Evolutionary conservation across 306 rosid genomes (phyloP), one percentile per base, ranked within the genome.

Genomic region (Prunus mongolica): DNA sequence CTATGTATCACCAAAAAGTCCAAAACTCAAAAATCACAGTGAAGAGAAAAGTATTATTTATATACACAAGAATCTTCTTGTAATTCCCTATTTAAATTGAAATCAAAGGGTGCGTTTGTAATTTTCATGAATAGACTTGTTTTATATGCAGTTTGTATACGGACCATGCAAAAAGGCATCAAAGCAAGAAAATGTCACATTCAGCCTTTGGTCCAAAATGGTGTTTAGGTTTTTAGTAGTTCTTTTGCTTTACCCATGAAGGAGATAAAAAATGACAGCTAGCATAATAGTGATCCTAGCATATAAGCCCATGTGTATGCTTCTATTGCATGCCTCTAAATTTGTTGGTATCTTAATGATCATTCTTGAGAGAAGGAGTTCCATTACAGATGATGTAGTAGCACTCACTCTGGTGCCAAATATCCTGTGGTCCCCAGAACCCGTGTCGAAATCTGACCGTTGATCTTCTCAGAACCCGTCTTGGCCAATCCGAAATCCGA

Each of bases 401-500:
- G 65, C 80, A 89, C 97, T 92, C 87, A 96, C 99, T 96, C 99
- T 83, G 99, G 99, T 69, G 99, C 99, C 49, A 91, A 67, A 83
- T 93, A 96, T 82, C 97, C 99, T 3, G 98, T 92, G 93, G 97
- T 91, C 96, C 96, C 96, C 38, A 88, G 77, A 66, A 92, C 91
- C 65, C 91, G 86, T 20, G 99, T 96, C 18, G 96, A 96, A 74
- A 91, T 88, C 78, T 87, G 99, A 51, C 96, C 93, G 32, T 96
- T 87, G 85, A 84, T 89, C 76, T 89, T 96, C 79, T 89, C 90
- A 12, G 98, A 92, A 14, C 91, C 96, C 88, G 87, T 87, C 86
- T 88, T 96, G 70, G 96, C 99, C 93, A 89, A 82, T 44, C 94
- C 93, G 45, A 96, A 93, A 83, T 88, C 89, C 0, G 96, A 86